Conservation (phyloP, 805 yeast species). For the Saccharomycodes ludwigii region DNA sequence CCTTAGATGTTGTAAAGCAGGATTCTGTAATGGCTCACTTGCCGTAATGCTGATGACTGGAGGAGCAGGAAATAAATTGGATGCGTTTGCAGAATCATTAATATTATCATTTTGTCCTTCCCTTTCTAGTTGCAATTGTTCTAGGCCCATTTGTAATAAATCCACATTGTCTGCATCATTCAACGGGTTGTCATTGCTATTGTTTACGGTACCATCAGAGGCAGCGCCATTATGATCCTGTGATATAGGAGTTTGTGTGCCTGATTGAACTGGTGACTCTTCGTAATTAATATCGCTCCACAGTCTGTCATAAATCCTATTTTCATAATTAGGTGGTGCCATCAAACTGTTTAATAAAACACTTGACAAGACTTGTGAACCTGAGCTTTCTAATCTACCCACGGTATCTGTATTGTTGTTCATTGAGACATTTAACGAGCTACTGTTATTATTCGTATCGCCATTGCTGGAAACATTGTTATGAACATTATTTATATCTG, state of each 20-base stretch:
- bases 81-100: constrained; percentile 12
- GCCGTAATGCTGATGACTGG: too few species aligned
- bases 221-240: constrained; percentile 12
- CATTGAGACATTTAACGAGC: too few species aligned
- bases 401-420: too few species aligned
- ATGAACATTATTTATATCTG: too few species aligned
- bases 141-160: constrained; percentile 41
- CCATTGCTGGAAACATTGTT: too few species aligned
- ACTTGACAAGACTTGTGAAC: too few species aligned
- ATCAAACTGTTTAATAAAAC: constrained; percentile 22
- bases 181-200: constrained; percentile 13
- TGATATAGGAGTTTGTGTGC: constrained; percentile 20
- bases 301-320: constrained; percentile 67
- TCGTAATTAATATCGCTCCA: constrained; percentile 46
- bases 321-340: constrained; percentile 82
- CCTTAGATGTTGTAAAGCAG: too few species aligned
- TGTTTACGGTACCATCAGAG: constrained; percentile 13
- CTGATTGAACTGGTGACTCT: constrained; percentile 22
- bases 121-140: constrained; percentile 33
- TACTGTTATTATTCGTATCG: too few species aligned
- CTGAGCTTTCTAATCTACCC: too few species aligned
- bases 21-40: too few species aligned
- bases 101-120: constrained; percentile 24
- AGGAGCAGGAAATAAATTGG: background rate
- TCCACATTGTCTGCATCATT: constrained; percentile 22